Base-by-base conservation (phyloP, 257 asterid genomes). In the Salvia rosmarinus region DNA sequence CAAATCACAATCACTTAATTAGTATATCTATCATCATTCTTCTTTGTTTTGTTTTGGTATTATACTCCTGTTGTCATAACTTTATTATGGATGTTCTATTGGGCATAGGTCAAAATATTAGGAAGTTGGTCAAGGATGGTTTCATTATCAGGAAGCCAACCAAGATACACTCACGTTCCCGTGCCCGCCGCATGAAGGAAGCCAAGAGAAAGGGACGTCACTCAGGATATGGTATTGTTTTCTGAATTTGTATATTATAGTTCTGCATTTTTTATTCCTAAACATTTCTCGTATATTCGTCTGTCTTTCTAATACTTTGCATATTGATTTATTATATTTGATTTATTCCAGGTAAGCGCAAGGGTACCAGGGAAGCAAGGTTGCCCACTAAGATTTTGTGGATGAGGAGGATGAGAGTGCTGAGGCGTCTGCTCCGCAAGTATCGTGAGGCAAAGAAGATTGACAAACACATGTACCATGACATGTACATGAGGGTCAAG, bases 331-430 rank as follows among this genome's bases (percentile, higher is more conserved):
- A 1, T 12, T 1, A 28, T 28, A 2, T 28, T 6, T 13, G 20
- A 2, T 42, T 7, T 4, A 32, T 54, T 68, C 21, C 73, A 90
- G 98, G 97, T 87, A 93, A 93, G 78, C 94, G 98, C 2, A 93
- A 90, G 89, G 98, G 98, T 84, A 93, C 98, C 34, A 87, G 96
- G 80, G 97, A 93, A 78, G 98, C 98, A 6, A 90, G 98, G 78
- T 61, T 93, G 85, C 98, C 97, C 40, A 93, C 98, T 0, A 93
- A 93, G 75, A 46, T 93, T 0, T 95, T 93, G 9, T 93, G 98
- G 98, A 93, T 93, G 98, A 75, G 97, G 83, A 93, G 98, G 72
- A 81, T 93, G 87, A 86, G 98, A 63, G 97, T 93, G 42, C 95
- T 93, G 0, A 86, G 98, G 56, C 90, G 98, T 9, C 76, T 93